Conservation (phyloP, 139 green algal species). For the Dunaliella primolecta region DNA sequence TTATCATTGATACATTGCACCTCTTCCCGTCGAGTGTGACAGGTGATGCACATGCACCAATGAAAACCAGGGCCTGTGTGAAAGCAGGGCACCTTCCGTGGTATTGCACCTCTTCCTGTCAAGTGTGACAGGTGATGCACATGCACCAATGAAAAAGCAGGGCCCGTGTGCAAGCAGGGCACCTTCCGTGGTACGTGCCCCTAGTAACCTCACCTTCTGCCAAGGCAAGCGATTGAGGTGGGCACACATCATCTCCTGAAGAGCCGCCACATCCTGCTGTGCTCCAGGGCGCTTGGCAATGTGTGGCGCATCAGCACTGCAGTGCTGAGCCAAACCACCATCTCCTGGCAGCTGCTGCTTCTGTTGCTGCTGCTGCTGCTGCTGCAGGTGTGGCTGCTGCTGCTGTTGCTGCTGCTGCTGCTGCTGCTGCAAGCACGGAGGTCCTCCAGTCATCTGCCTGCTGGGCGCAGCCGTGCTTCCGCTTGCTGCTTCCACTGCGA, state of each 20-base stretch:
- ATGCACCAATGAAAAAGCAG: too few species aligned
- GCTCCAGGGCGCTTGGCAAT: not conserved
- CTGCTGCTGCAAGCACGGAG: not conserved
- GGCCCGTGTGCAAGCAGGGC: too few species aligned
- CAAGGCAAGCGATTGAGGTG: conserved; percentile 6
- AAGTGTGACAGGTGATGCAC: too few species aligned
- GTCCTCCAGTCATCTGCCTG: not conserved
- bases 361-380: not conserved
- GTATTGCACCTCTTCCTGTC: too few species aligned
- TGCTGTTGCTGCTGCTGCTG: not conserved
- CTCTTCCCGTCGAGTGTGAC: too few species aligned
- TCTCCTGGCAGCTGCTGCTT: not conserved
- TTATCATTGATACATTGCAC: too few species aligned
- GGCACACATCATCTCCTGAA: not conserved
- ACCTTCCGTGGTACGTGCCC: too few species aligned
- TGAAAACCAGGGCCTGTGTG: too few species aligned
- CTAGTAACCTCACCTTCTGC: conserved; percentile 19
- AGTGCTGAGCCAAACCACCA: not conserved
- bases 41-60: too few species aligned
- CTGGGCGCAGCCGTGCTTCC: not conserved
- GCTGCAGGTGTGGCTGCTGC: not conserved
- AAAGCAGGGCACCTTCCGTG: too few species aligned
- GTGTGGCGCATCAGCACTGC: not conserved
- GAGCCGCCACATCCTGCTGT: not conserved
- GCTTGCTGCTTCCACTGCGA: not conserved